These are phyloP conservation scores for Rhizopogon rudus DNA, from an alignment of 768 basidiomycete species.

Conservation along the genomic window DNA sequence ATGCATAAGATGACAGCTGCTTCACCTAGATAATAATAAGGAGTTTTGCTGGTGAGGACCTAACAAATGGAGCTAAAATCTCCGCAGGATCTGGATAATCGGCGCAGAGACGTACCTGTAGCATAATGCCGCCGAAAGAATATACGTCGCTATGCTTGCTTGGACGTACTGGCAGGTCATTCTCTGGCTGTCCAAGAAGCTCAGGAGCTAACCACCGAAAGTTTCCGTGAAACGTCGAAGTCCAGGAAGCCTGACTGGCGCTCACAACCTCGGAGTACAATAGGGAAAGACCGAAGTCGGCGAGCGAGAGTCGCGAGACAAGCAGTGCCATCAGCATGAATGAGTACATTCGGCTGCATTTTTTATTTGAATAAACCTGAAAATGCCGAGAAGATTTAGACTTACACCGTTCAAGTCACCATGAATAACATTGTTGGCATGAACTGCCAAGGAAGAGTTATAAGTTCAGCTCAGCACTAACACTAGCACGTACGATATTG, in stretches of 20 bases:
- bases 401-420: conserved; percentile 6
- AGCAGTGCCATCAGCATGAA: conserved; percentile 33
- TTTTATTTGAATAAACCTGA: too few species aligned
- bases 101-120: conserved; percentile 8
- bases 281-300: conserved; percentile 40
- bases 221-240: conserved; percentile 18
- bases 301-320: too few species aligned
- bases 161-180: neutral
- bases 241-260: conserved; percentile 4
- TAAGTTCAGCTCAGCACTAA: neutral
- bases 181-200: conserved; percentile 17
- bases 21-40: conserved; percentile 18
- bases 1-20: conserved; percentile 9
- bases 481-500: neutral
- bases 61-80: neutral
- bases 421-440: neutral
- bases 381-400: neutral
- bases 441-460: neutral
- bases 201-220: conserved; percentile 39
- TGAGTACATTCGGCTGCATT: conserved; percentile 17
- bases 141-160: conserved; percentile 34
- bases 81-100: conserved; percentile 12
- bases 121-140: conserved; percentile 35
- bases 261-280: conserved; percentile 30
- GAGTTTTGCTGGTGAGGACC: conserved; percentile 8